Evolutionary conservation across 495 filamentous ascomycete species (phyloP).

Genomic region (Neurospora discreta): DNA sequence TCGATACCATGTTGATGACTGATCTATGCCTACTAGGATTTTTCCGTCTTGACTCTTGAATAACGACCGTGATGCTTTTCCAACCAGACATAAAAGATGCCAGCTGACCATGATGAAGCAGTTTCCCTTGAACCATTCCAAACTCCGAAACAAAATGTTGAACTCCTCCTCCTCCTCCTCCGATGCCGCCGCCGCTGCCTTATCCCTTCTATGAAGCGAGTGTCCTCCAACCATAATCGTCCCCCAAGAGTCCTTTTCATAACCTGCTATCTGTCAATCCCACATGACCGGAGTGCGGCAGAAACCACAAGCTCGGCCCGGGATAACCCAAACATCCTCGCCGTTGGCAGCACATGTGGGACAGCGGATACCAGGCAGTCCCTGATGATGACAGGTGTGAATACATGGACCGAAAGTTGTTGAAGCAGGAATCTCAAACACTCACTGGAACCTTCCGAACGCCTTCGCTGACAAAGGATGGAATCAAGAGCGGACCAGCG

Average conservation of each 20-base stretch:
- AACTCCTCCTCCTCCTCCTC: background rate
- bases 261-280: background rate
- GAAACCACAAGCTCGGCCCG: conserved; percentile 32
- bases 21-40: background rate
- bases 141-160: background rate
- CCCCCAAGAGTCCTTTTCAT: background rate
- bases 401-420: too few species aligned
- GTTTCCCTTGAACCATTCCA: background rate
- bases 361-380: conserved; percentile 22
- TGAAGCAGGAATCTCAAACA: background rate
- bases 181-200: background rate
- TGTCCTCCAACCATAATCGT: background rate
- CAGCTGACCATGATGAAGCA: background rate
- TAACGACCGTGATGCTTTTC: background rate
- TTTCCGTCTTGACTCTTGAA: background rate
- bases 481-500: background rate
- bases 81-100: background rate
- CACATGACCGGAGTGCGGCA: conserved; percentile 27
- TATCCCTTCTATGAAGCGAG: background rate
- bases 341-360: conserved; percentile 28
- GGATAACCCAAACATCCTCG: conserved; percentile 39
- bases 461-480: background rate
- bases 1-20: background rate
- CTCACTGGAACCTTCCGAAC: conserved; percentile 3
- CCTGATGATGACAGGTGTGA: background rate